Evolutionary conservation across 495 filamentous ascomycete species (phyloP).

Genomic region (Paragyromitra xinjiangensis): DNA sequence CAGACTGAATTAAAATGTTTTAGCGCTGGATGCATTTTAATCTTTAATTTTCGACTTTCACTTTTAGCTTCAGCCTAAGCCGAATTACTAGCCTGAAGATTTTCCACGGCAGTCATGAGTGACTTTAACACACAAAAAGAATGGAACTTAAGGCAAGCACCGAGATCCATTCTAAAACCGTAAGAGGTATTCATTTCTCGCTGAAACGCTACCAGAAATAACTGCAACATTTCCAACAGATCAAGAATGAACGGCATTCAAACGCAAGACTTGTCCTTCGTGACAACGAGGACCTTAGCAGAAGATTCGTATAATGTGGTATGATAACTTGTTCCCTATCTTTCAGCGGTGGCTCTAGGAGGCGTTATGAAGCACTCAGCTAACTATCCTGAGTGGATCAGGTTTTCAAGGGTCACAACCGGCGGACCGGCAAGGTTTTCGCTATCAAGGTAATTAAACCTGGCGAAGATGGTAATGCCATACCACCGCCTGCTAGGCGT

Average conservation of each 20-base stretch:
- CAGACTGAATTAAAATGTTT: background rate
- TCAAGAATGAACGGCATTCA: background rate
- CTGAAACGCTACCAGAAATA: background rate
- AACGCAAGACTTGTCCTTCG: background rate
- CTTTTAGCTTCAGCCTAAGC: background rate
- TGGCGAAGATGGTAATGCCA: background rate
- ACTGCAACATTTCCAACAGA: background rate
- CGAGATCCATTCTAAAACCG: background rate
- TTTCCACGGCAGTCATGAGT: background rate
- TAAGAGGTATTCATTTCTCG: background rate
- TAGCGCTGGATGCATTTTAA: background rate
- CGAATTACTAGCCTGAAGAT: no score
- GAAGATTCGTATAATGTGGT: background rate
- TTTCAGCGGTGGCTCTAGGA: background rate
- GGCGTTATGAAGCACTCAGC: background rate
- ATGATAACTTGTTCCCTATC: background rate
- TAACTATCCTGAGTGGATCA: background rate
- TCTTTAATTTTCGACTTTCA: background rate
- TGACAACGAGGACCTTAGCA: background rate
- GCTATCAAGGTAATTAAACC: background rate
- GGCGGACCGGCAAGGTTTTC: background rate
- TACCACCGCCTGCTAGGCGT: background rate
- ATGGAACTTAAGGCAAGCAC: background rate
- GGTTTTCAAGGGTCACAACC: background rate
- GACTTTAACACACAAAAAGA: background rate